phyloP scores from a whole-genome alignment of 441 rosid species.

The Populus trichocarpa region DNA sequence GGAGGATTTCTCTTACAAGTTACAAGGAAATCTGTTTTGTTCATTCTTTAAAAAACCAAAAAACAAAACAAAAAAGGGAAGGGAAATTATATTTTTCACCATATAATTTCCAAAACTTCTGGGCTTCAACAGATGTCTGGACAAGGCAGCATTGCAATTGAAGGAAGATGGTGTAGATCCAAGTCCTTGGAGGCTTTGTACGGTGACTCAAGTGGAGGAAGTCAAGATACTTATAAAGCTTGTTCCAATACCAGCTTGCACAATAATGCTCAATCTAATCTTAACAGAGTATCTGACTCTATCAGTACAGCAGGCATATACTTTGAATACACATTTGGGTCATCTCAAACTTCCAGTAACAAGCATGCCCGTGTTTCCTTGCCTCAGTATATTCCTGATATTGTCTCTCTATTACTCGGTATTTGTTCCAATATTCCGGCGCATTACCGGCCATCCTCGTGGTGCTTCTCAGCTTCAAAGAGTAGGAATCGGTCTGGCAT shows the following conservation, averaged over 20 bases:
- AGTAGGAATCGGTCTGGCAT: slow-evolving; percentile 80
- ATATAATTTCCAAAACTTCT: neutral
- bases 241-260: slow-evolving; percentile 78
- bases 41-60: too few relatives aligned
- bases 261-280: slow-evolving; percentile 58
- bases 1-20: too few relatives aligned
- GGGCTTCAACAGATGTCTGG: slow-evolving; percentile 57
- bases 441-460: slow-evolving; percentile 79
- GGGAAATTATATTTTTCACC: neutral
- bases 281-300: slow-evolving; percentile 86
- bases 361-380: slow-evolving; percentile 92
- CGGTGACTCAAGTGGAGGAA: slow-evolving; percentile 96
- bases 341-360: slow-evolving; percentile 80
- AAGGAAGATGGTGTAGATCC: slow-evolving; percentile 73
- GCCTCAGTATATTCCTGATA: slow-evolving; percentile 75
- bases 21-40: too few relatives aligned
- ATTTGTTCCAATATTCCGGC: slow-evolving; percentile 69
- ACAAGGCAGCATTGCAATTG: slow-evolving; percentile 83
- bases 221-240: slow-evolving; percentile 78
- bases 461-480: slow-evolving; percentile 98
- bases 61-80: too few relatives aligned
- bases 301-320: slow-evolving; percentile 88
- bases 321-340: slow-evolving; percentile 73
- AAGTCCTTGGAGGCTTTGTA: slow-evolving; percentile 87
- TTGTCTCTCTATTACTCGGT: slow-evolving; percentile 69